Percentiles rank a stretch among this genome's conserved stretches.
phyloP scores from a whole-genome alignment of 306 rosid genomes.

The Begonia fuchsioides region DNA sequence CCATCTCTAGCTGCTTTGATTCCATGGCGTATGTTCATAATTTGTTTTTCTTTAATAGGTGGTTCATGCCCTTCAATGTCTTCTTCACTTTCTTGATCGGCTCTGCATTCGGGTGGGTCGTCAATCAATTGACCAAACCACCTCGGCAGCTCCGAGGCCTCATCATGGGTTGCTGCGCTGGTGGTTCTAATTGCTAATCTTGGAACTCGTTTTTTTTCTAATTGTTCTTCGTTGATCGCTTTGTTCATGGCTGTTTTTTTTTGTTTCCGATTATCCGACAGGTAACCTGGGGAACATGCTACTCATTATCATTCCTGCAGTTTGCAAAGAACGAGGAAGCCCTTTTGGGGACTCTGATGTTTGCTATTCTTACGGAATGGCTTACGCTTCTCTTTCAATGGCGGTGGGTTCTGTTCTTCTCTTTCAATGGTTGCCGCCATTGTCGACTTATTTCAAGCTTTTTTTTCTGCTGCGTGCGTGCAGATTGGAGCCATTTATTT shows the following conservation, averaged over 20 bases:
- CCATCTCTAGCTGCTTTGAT: not conserved
- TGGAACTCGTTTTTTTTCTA: no score
- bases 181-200: slow-evolving; percentile 18
- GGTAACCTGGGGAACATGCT: slow-evolving; percentile 46
- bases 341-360: slow-evolving; percentile 37
- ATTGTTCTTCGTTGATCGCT: no score
- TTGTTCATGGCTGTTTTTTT: not conserved
- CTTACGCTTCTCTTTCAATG: slow-evolving; percentile 49
- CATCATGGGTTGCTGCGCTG: slow-evolving; percentile 42
- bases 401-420: slow-evolving; percentile 19
- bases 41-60: slow-evolving; percentile 12
- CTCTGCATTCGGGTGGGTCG: slow-evolving; percentile 32
- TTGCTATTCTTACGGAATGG: slow-evolving; percentile 31
- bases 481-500: slow-evolving; percentile 57
- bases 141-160: slow-evolving; percentile 40
- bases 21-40: not conserved
- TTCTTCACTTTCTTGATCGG: slow-evolving; percentile 34
- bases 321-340: slow-evolving; percentile 48
- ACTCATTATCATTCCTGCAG: slow-evolving; percentile 36
- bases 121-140: slow-evolving; percentile 27
- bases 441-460: no score
- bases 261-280: slow-evolving; percentile 9
- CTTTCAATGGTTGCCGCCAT: not conserved
- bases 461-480: no score
- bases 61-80: slow-evolving; percentile 46